Percentiles rank a stretch among this genome's conserved stretches.
Conservation (phyloP, 805 yeast species). For the Teunomyces stri region DNA sequence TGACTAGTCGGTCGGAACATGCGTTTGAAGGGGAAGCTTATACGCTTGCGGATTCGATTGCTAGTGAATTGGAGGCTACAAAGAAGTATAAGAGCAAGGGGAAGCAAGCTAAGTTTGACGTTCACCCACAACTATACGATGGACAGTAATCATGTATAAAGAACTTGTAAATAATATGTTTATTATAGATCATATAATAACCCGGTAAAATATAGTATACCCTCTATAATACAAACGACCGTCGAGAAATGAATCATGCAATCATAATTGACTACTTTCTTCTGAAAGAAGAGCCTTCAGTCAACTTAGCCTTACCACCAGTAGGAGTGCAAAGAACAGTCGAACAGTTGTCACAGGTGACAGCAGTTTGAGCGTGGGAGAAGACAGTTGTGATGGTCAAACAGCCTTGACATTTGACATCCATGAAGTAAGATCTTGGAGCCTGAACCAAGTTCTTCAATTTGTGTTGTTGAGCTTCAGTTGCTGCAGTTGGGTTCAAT, state of each 20-base stretch:
- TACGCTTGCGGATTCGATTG: constrained; percentile 25
- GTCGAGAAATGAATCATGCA: constrained; percentile 5
- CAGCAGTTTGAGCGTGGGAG: constrained; percentile 43
- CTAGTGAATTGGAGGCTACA: constrained; percentile 31
- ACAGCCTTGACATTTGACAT: constrained; percentile 43
- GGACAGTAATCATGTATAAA: constrained; percentile 7
- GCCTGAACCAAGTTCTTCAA: constrained; percentile 39
- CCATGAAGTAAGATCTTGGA: constrained; percentile 44
- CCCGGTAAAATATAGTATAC: constrained; percentile 2
- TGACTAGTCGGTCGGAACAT: constrained; percentile 22
- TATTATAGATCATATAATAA: constrained; percentile 3
- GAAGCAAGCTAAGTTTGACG: constrained; percentile 24
- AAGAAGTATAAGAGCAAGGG: constrained; percentile 32
- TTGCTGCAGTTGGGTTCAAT: constrained; percentile 39
- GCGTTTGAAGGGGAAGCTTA: constrained; percentile 28
- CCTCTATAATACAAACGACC: constrained; percentile 3
- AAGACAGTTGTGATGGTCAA: constrained; percentile 41
- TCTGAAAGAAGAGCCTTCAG: constrained; percentile 43
- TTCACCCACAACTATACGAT: constrained; percentile 14
- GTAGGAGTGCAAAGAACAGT: constrained; percentile 41
- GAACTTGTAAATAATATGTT: constrained; percentile 1
- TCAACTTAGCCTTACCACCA: constrained; percentile 44
- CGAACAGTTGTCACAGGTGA: constrained; percentile 41
- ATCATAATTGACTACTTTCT: constrained; percentile 27
- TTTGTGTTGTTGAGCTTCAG: constrained; percentile 38